These are phyloP conservation scores for Pyrenophora graminea DNA, from an alignment of 2,329 filamentous ascomycete species.

Conservation along the genomic window DNA sequence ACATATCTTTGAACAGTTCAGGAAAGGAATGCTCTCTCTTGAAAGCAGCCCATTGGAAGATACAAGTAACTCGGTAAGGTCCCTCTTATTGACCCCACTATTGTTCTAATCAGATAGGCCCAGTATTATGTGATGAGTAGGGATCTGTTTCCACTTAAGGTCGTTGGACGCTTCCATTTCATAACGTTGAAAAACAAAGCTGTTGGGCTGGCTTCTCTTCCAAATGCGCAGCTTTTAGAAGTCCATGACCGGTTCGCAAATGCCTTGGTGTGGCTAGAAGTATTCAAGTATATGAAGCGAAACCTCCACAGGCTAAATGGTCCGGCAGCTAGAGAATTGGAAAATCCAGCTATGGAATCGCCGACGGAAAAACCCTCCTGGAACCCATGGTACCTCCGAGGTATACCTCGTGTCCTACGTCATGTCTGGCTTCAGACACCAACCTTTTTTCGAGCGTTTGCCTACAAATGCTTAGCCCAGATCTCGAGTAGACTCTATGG, in stretches of 20 bases:
- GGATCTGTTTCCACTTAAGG: neutral
- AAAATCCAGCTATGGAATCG: too few species aligned
- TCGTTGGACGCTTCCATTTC: neutral
- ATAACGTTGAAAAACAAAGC: constrained; percentile 14
- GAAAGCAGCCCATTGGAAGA: neutral
- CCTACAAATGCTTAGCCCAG: constrained; percentile 14
- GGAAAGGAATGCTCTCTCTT: constrained; percentile 17
- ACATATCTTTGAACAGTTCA: constrained; percentile 16
- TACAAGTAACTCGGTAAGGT: neutral
- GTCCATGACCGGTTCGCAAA: constrained; percentile 13
- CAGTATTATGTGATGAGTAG: neutral
- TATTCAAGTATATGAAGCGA: constrained; percentile 15
- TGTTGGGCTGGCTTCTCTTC: constrained; percentile 7
- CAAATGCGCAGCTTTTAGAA: constrained; percentile 16
- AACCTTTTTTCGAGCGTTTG: constrained; percentile 15
- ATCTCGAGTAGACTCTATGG: constrained; percentile 9
- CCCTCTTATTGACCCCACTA: too few species aligned
- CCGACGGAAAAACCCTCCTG: too few species aligned
- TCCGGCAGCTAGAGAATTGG: too few species aligned
- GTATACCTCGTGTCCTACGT: constrained; percentile 3
- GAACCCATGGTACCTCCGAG: neutral
- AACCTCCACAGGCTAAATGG: neutral
- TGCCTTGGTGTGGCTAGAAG: constrained; percentile 19
- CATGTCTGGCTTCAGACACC: constrained; percentile 14
- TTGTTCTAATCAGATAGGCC: neutral